phyloP scores from a whole-genome alignment of 2,329 filamentous ascomycete species.

The Raffaelea ambrosiae region DNA sequence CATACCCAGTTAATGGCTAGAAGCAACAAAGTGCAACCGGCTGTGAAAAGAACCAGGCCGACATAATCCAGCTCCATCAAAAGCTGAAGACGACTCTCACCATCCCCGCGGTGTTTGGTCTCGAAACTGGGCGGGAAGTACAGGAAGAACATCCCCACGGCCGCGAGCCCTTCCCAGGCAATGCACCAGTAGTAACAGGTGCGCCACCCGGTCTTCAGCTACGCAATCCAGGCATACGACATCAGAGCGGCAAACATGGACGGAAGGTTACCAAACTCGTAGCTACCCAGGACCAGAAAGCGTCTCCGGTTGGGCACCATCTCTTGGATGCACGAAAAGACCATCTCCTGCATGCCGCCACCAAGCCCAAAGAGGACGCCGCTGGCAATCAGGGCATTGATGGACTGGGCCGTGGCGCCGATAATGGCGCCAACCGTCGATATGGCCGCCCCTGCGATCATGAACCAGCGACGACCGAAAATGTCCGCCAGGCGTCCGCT shows the following conservation, averaged over 20 bases:
- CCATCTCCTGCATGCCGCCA: constrained; percentile 29
- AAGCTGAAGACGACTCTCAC: constrained; percentile 15
- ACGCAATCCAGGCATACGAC: constrained; percentile 22
- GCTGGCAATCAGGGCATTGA: constrained; percentile 28
- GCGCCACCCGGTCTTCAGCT: constrained; percentile 20
- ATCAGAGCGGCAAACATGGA: constrained; percentile 21
- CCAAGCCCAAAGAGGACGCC: constrained; percentile 28
- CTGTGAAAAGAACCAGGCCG: constrained; percentile 1
- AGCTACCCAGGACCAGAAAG: constrained; percentile 20
- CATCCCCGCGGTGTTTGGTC: constrained; percentile 19
- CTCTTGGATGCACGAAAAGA: constrained; percentile 24
- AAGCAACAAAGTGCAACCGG: background rate
- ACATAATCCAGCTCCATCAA: constrained; percentile 6
- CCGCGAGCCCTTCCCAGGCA: constrained; percentile 17
- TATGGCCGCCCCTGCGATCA: constrained; percentile 23
- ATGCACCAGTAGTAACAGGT: constrained; percentile 25
- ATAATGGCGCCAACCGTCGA: constrained; percentile 27
- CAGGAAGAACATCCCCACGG: constrained; percentile 22
- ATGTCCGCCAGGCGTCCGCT: constrained; percentile 27
- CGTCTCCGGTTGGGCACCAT: constrained; percentile 26
- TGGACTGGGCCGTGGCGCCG: constrained; percentile 26
- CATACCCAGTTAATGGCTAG: too few species aligned
- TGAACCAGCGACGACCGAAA: constrained; percentile 27
- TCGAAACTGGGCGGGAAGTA: constrained; percentile 26
- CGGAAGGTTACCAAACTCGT: constrained; percentile 22